Percentiles rank a stretch among this genome's conserved stretches.
phyloP scores from a whole-genome alignment of 305 asterid genomes.

The Fraxinus platypoda region DNA sequence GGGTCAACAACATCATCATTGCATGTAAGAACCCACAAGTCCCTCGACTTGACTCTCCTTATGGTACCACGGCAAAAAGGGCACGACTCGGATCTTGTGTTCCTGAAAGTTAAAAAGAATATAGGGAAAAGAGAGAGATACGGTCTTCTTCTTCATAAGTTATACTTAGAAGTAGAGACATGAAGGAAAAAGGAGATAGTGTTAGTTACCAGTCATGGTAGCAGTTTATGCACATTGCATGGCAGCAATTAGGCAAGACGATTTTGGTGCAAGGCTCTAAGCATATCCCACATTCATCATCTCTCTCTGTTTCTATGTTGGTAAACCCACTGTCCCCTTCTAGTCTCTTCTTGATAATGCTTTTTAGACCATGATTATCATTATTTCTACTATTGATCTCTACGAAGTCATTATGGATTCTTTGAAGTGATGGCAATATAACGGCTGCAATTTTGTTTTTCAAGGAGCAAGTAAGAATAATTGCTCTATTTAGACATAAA shows the following conservation, averaged over 20 bases:
- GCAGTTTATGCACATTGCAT: slow-evolving; percentile 69
- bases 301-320: slow-evolving; percentile 47
- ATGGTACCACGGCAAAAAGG: slow-evolving; percentile 84
- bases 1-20: slow-evolving; percentile 69
- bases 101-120: slow-evolving; percentile 47
- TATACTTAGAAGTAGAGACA: background rate
- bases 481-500: background rate
- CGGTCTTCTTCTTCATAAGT: slow-evolving; percentile 37
- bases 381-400: slow-evolving; percentile 33
- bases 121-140: background rate
- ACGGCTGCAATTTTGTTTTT: slow-evolving; percentile 47
- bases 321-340: slow-evolving; percentile 28
- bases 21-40: slow-evolving; percentile 78
- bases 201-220: slow-evolving; percentile 59
- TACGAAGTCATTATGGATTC: slow-evolving; percentile 57
- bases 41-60: slow-evolving; percentile 65
- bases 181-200: background rate
- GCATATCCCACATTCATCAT: slow-evolving; percentile 77
- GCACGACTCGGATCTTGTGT: slow-evolving; percentile 73
- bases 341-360: slow-evolving; percentile 40
- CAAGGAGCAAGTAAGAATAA: slow-evolving; percentile 10
- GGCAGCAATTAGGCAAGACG: slow-evolving; percentile 72
- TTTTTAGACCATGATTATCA: slow-evolving; percentile 27
- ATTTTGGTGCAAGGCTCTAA: slow-evolving; percentile 68
- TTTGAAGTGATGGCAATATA: slow-evolving; percentile 77